phyloP scores from a whole-genome alignment of 805 yeast species.

The Candida coquimbonensis region DNA sequence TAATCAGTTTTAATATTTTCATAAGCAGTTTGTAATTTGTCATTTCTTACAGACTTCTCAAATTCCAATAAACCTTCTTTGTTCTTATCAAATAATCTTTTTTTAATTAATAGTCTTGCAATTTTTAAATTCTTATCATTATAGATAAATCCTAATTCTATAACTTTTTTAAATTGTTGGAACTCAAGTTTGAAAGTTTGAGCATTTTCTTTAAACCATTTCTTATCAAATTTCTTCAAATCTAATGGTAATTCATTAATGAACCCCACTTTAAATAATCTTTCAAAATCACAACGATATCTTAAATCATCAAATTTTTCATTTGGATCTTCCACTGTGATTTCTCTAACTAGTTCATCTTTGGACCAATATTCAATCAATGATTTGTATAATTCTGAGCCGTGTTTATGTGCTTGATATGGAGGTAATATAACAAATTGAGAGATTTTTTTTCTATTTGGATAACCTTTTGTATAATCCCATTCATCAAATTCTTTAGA shows the following conservation, averaged over 20 bases:
- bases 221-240: slow-evolving; percentile 20
- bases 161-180: slow-evolving; percentile 68
- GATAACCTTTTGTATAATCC: slow-evolving; percentile 19
- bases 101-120: slow-evolving; percentile 56
- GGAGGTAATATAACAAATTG: slow-evolving; percentile 86
- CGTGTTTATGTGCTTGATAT: slow-evolving; percentile 68
- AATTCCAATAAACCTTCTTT: slow-evolving; percentile 66
- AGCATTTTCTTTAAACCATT: slow-evolving; percentile 37
- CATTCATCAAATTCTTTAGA: slow-evolving; percentile 39
- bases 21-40: slow-evolving; percentile 72
- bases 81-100: slow-evolving; percentile 70
- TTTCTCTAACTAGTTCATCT: slow-evolving; percentile 51
- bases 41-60: slow-evolving; percentile 55
- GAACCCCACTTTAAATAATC: slow-evolving; percentile 32
- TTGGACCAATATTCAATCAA: slow-evolving; percentile 49
- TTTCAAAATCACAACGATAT: slow-evolving; percentile 67
- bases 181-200: slow-evolving; percentile 52
- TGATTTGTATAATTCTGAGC: slow-evolving; percentile 54
- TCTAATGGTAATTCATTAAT: slow-evolving; percentile 23
- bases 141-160: slow-evolving; percentile 62
- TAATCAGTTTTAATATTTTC: slow-evolving; percentile 67
- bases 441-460: slow-evolving; percentile 66
- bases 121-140: slow-evolving; percentile 30
- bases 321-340: slow-evolving; percentile 92
- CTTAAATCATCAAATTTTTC: slow-evolving; percentile 88